phyloP scores from a whole-genome alignment of 192 early-diverging fungal species.

The Coemansia sp. region DNA sequence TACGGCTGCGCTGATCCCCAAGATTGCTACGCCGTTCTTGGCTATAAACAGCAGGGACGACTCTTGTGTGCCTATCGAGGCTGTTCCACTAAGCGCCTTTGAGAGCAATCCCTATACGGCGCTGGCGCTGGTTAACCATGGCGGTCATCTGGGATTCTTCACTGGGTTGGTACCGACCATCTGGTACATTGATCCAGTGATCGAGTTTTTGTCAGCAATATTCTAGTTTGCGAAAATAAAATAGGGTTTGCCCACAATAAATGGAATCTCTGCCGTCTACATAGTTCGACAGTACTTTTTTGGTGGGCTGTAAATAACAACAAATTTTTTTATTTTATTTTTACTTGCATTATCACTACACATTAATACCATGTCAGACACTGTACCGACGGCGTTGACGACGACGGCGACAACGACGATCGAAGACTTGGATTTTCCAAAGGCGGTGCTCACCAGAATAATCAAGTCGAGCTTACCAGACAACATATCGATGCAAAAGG shows the following conservation, averaged over 20 bases:
- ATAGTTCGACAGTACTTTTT: not conserved
- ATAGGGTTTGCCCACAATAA: not conserved
- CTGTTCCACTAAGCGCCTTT: slow-evolving; percentile 6
- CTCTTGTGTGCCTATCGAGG: slow-evolving; percentile 10
- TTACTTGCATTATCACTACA: too few species aligned
- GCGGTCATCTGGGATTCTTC: slow-evolving; percentile 18
- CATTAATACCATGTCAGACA: slow-evolving; percentile 1
- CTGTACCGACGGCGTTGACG: too few species aligned
- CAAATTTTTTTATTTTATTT: too few species aligned
- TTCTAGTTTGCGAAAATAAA: not conserved
- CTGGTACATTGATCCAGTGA: slow-evolving; percentile 11
- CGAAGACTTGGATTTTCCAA: slow-evolving; percentile 46
- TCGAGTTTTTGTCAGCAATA: not conserved
- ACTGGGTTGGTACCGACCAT: slow-evolving; percentile 7
- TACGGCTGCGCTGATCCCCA: not conserved
- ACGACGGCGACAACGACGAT: slow-evolving; percentile 5
- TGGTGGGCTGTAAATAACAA: too few species aligned
- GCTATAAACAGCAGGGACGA: slow-evolving; percentile 20
- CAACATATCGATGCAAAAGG: slow-evolving; percentile 44
- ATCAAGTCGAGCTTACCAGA: slow-evolving; percentile 42
- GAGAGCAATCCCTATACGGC: slow-evolving; percentile 6
- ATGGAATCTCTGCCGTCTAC: not conserved
- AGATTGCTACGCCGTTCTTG: not conserved
- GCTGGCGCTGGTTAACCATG: not conserved
- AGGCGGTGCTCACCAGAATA: slow-evolving; percentile 35